Conservation (phyloP, 1,139 yeast genomes). For the Protomyces pachydermus region DNA sequence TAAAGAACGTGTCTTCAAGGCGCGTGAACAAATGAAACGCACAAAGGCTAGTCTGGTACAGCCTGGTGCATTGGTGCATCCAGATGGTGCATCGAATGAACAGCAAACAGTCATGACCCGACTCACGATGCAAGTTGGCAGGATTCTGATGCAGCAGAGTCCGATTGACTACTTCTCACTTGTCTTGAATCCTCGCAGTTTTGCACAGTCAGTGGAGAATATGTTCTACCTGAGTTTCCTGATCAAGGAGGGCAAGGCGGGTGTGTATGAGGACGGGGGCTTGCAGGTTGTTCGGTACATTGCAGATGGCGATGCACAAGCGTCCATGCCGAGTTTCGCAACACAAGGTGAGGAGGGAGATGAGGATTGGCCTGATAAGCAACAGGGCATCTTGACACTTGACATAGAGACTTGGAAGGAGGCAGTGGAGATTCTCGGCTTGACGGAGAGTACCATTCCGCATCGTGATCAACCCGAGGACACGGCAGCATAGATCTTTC, state of each 20-base stretch:
- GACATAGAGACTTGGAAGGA: constrained; percentile 18
- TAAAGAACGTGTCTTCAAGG: constrained; percentile 38
- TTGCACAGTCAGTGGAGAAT: constrained; percentile 75
- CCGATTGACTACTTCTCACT: constrained; percentile 60
- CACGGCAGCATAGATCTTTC: background rate
- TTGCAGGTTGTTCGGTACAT: constrained; percentile 41
- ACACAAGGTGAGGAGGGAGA: background rate
- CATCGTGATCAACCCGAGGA: constrained; percentile 11
- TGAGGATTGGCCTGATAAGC: constrained; percentile 18
- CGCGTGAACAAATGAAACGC: constrained; percentile 28
- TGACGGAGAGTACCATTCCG: constrained; percentile 7
- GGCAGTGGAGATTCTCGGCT: constrained; percentile 16
- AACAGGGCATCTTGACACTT: constrained; percentile 23
- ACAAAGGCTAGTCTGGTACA: constrained; percentile 18
- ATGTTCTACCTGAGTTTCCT: constrained; percentile 76
- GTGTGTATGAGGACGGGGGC: constrained; percentile 47
- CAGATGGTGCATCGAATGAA: constrained; percentile 45
- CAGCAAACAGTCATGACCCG: constrained; percentile 50
- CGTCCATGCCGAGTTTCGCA: constrained; percentile 5
- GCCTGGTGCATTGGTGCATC: constrained; percentile 38
- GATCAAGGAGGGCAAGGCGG: constrained; percentile 64
- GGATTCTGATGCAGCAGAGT: constrained; percentile 24
- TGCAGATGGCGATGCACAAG: constrained; percentile 17
- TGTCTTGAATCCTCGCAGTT: constrained; percentile 69
- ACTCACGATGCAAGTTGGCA: constrained; percentile 37